A percentile compares a stretch with the other conserved stretches of the same genome.
Conservation (phyloP, 345 rosid genomes). For the Mangifera indica region DNA sequence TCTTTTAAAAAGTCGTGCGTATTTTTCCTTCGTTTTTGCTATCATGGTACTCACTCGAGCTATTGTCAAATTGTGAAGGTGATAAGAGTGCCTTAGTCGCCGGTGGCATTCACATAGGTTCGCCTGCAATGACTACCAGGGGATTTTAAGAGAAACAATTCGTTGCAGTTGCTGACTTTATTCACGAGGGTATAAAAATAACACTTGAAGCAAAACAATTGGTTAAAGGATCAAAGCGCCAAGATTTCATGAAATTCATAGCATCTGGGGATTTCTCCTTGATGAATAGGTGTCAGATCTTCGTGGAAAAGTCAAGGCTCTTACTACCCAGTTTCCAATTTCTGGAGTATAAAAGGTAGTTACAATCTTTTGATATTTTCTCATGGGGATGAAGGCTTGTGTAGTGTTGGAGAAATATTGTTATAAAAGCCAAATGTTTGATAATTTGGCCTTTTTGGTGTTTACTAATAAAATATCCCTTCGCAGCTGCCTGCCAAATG, state of each 20-base stretch:
- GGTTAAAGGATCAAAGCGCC: conserved; percentile 67
- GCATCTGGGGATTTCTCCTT: conserved; percentile 53
- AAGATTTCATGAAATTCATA: conserved; percentile 69
- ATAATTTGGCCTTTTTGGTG: too few species aligned
- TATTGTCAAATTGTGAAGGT: conserved; percentile 37
- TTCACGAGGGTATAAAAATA: conserved; percentile 80
- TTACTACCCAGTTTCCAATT: conserved; percentile 70
- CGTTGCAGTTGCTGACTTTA: conserved; percentile 58
- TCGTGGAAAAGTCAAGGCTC: conserved; percentile 58
- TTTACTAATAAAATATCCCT: too few species aligned
- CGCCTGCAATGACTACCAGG: conserved; percentile 96
- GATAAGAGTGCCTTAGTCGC: conserved; percentile 92
- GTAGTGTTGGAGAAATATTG: too few species aligned
- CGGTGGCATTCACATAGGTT: conserved; percentile 88
- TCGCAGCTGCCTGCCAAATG: too few species aligned
- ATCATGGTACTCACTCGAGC: neutral
- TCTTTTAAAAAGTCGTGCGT: neutral
- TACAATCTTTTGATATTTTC: neutral
- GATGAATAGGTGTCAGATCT: conserved; percentile 50
- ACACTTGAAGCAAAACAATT: conserved; percentile 60
- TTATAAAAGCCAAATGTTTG: too few species aligned
- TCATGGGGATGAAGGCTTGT: neutral
- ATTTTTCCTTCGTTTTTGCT: neutral
- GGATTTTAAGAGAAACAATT: conserved; percentile 76
- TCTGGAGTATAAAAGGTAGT: conserved; percentile 54